Base-by-base conservation (phyloP, 768 basidiomycete genomes). In the Obba rivulosa region DNA sequence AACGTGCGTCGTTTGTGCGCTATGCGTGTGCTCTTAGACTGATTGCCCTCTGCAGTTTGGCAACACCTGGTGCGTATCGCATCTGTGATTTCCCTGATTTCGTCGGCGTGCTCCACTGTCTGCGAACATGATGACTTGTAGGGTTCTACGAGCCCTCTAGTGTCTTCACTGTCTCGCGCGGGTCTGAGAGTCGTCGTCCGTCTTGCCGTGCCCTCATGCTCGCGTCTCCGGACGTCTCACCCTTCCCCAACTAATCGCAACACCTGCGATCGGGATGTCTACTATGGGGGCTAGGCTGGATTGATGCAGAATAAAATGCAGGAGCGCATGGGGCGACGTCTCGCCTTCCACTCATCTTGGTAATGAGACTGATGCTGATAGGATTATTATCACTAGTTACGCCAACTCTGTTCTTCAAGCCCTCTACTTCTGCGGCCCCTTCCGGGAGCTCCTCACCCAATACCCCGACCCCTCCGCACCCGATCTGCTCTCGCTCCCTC, bases 341-440 rank as follows among this genome's bases (percentile, higher is more conserved):
- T 9, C 34, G 34, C 34, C 9, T 35, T 9, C n/a, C n/a, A 10
- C 39, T 41, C 39, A 11, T 9, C 39, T 9, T 41, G 9, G 18
- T 41, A 9, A 42, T n/a, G 22, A 42, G 8, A 5, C 7, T 44
- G 8, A 17, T n/a, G 38, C 55, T 56, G 41, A 56, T 39, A 3
- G 7, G 8, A 14, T 18, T 34, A 11, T 34, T 14, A 13, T 44
- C 35, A n/a, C 34, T 64, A 93, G 93, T 70, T 99, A 99, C 68
- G 93, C 88, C 71, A 99, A 98, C 69, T 96, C 95, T n/a, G 92
- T 99, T 20, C 77, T 99, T 14, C 95, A 99, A 66, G 85, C 96
- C 0, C 79, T 98, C 47, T 99, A 97, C 71, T 95, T 94, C 66
- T 97, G 93, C 64, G 70, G 79, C 20, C 94, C 95, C 1, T 97